Evolutionary conservation across 768 basidiomycete genomes (phyloP).

Genomic region (Boletus vinaceobasis): DNA sequence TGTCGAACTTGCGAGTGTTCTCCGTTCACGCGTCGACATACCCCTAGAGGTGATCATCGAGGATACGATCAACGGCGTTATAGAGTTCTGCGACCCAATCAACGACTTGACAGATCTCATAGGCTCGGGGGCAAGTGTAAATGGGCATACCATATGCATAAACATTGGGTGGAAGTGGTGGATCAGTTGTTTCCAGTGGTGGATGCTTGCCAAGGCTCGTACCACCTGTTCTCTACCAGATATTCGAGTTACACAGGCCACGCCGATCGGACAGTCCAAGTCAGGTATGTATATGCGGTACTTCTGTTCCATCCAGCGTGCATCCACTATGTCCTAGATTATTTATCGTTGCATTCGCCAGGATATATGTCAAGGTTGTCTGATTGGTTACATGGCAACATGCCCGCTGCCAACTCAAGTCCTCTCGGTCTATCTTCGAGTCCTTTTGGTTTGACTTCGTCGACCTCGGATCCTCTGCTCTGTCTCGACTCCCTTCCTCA

Average conservation of each 20-base stretch:
- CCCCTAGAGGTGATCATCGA: conserved; percentile 36
- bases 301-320: neutral
- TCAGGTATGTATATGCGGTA: conserved; percentile 23
- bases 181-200: conserved; percentile 37
- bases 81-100: conserved; percentile 44
- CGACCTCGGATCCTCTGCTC: conserved; percentile 9
- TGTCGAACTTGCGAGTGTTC: conserved; percentile 26
- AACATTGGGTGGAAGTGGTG: conserved; percentile 33
- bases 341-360: neutral
- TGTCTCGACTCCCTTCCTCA: conserved; percentile 23
- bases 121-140: conserved; percentile 27
- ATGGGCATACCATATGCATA: conserved; percentile 39
- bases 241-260: neutral
- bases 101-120: conserved; percentile 39
- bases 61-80: conserved; percentile 34
- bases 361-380: neutral
- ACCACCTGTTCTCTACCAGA: neutral
- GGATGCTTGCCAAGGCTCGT: conserved; percentile 23
- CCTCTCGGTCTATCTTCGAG: conserved; percentile 11
- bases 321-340: neutral
- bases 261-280: conserved; percentile 5
- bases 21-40: conserved; percentile 27
- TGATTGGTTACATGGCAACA: neutral
- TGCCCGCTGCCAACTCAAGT: neutral
- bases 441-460: conserved; percentile 2